Evolutionary conservation across 495 filamentous ascomycete species (phyloP).

Genomic region (Patellaria atrata): DNA sequence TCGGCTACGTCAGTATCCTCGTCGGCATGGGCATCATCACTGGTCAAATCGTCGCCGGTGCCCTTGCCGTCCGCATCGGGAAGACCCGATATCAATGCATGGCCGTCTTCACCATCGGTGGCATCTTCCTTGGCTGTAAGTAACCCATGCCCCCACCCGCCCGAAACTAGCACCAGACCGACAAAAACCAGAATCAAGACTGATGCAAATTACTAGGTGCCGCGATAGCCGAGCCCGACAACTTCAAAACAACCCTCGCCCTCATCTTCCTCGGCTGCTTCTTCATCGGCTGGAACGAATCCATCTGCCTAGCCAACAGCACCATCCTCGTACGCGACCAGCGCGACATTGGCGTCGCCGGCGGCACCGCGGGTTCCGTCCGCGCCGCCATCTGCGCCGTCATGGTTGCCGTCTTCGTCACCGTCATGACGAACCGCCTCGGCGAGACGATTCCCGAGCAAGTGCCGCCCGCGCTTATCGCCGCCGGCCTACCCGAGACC

Average conservation of each 20-base stretch:
- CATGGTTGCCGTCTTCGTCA: neutral
- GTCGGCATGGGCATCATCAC: constrained; percentile 11
- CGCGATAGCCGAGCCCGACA: constrained; percentile 6
- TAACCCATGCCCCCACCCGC: neutral
- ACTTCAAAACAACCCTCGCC: neutral
- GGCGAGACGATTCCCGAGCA: constrained; percentile 3
- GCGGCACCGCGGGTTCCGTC: constrained; percentile 4
- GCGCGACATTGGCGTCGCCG: constrained; percentile 6
- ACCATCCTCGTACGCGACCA: constrained; percentile 8
- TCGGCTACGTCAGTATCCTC: constrained; percentile 10
- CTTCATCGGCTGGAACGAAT: constrained; percentile 19
- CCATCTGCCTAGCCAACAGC: constrained; percentile 8
- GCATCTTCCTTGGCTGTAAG: constrained; percentile 12
- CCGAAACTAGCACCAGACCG: no score
- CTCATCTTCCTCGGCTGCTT: constrained; percentile 3
- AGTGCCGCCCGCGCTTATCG: neutral
- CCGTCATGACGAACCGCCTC: constrained; percentile 7
- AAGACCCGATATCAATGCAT: constrained; percentile 11
- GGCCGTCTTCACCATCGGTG: constrained; percentile 10
- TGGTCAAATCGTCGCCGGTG: constrained; percentile 5
- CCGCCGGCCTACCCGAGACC: constrained; percentile 6
- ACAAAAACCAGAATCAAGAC: no score
- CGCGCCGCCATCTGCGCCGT: constrained; percentile 7
- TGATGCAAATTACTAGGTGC: neutral
- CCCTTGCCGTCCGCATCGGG: constrained; percentile 6